Percentiles rank a stretch among this genome's conserved stretches.
These are phyloP conservation scores for Ophiostoma triangulosporum DNA, from an alignment of 2,329 filamentous ascomycete species.

Conservation along the genomic window DNA sequence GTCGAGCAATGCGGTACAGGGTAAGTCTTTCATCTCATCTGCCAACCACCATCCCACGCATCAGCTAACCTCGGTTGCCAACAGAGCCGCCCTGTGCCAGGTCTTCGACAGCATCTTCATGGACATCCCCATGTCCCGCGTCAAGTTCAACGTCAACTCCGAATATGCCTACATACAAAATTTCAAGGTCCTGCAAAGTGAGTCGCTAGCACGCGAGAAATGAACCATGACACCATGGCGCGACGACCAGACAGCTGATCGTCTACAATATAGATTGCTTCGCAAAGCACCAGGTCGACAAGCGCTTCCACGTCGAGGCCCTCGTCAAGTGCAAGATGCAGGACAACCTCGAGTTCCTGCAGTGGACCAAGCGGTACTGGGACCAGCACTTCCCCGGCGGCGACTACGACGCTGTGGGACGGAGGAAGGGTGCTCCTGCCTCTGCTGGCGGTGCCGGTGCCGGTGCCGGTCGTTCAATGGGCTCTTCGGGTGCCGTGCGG, in stretches of 20 bases:
- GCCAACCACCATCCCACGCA: not conserved
- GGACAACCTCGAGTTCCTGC: slow-evolving; percentile 97
- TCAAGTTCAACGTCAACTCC: slow-evolving; percentile 96
- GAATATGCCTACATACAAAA: slow-evolving; percentile 98
- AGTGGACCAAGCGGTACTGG: slow-evolving; percentile 96
- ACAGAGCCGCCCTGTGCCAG: slow-evolving; percentile 86
- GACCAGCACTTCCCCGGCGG: slow-evolving; percentile 95
- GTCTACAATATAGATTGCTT: slow-evolving; percentile 64
- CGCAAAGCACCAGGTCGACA: slow-evolving; percentile 74
- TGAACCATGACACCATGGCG: not conserved
- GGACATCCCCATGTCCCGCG: slow-evolving; percentile 86
- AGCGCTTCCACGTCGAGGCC: slow-evolving; percentile 73
- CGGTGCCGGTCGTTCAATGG: slow-evolving; percentile 27
- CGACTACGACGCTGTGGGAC: slow-evolving; percentile 81
- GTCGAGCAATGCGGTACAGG: slow-evolving; percentile 50
- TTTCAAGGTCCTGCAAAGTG: slow-evolving; percentile 95
- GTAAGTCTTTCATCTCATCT: slow-evolving; percentile 3
- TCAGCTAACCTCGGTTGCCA: not conserved
- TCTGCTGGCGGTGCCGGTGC: slow-evolving; percentile 19
- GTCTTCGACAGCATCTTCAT: slow-evolving; percentile 96
- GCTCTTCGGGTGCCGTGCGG: slow-evolving; percentile 33
- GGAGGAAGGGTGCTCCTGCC: slow-evolving; percentile 57
- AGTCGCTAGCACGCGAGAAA: slow-evolving; percentile 22
- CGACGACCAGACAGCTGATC: not conserved
- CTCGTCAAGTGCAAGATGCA: slow-evolving; percentile 99